These are phyloP conservation scores for Fusarium nodosum DNA, from an alignment of 2,329 filamentous ascomycete species.

Conservation along the genomic window DNA sequence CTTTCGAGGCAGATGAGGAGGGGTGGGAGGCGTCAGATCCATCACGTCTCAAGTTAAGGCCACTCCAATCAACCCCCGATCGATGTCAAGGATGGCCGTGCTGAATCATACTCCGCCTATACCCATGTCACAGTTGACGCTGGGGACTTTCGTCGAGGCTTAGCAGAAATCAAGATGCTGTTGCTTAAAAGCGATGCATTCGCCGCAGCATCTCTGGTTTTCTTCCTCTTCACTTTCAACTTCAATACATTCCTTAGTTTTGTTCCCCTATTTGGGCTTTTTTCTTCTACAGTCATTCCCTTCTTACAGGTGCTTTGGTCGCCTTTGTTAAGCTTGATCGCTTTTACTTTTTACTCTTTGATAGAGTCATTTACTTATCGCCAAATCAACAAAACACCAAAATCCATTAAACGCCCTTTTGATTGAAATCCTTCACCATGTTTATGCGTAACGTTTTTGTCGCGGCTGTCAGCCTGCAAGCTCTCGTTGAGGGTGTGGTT, in stretches of 20 bases:
- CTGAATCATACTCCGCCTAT: constrained; percentile 16
- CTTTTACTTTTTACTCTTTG: constrained; percentile 44
- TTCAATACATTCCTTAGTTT: constrained; percentile 45
- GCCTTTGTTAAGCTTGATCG: constrained; percentile 43
- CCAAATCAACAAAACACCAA: constrained; percentile 43
- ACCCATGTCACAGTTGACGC: constrained; percentile 30
- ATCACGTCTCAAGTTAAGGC: constrained; percentile 50
- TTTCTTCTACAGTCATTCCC: constrained; percentile 47
- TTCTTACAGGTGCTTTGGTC: constrained; percentile 48
- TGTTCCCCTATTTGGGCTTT: constrained; percentile 44
- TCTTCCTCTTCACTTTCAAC: constrained; percentile 35
- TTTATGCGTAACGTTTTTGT: constrained; percentile 44
- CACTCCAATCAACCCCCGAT: constrained; percentile 46
- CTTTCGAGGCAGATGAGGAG: constrained; percentile 19
- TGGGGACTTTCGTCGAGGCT: constrained; percentile 24
- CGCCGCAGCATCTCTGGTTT: constrained; percentile 23
- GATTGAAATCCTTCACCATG: constrained; percentile 38
- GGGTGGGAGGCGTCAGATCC: constrained; percentile 37
- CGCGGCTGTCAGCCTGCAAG: constrained; percentile 46
- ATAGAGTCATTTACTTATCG: constrained; percentile 45
- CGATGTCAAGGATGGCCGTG: constrained; percentile 41
- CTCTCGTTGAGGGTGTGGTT: constrained; percentile 39
- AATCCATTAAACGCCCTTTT: constrained; percentile 7
- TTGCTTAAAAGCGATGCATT: constrained; percentile 40
- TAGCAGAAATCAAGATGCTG: constrained; percentile 3